phyloP scores from a whole-genome alignment of 2,329 filamentous ascomycete genomes.

The Metarhizium sp. region DNA sequence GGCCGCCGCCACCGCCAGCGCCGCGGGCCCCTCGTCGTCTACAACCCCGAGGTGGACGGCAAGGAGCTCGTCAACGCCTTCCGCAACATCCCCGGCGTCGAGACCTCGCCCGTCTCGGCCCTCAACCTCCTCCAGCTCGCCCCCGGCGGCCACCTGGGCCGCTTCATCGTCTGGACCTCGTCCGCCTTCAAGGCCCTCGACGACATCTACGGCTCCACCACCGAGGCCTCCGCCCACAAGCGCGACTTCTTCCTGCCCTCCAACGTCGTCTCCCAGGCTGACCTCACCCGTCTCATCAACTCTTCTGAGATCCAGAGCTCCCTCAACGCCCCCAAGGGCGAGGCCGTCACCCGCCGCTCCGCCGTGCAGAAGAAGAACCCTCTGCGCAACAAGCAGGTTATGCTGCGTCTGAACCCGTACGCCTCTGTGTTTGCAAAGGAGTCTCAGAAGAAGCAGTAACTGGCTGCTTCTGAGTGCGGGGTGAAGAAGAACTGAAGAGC shows the following conservation, averaged over 20 bases:
- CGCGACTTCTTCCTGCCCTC: slow-evolving; percentile 97
- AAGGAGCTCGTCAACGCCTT: slow-evolving; percentile 89
- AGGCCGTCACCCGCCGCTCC: slow-evolving; percentile 79
- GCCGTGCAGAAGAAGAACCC: slow-evolving; percentile 99
- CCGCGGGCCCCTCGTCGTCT: slow-evolving; percentile 95
- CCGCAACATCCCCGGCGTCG: slow-evolving; percentile 98
- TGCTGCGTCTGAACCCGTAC: slow-evolving; percentile 98
- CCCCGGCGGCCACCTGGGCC: slow-evolving; percentile 95
- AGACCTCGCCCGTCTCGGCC: slow-evolving; percentile 87
- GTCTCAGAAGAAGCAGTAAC: slow-evolving; percentile 29
- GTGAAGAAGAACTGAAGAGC: not conserved
- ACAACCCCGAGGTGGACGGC: slow-evolving; percentile 91
- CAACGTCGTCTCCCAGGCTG: slow-evolving; percentile 87
- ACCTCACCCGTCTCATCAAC: slow-evolving; percentile 98
- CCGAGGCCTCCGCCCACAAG: slow-evolving; percentile 83
- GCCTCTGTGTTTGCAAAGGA: slow-evolving; percentile 79
- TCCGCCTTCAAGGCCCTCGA: slow-evolving; percentile 94
- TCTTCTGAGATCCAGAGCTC: slow-evolving; percentile 96
- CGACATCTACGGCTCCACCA: slow-evolving; percentile 92
- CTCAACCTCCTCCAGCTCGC: slow-evolving; percentile 99
- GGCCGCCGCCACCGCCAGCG: slow-evolving; percentile 95
- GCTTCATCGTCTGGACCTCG: slow-evolving; percentile 99
- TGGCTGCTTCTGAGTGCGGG: not conserved
- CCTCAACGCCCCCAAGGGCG: slow-evolving; percentile 83
- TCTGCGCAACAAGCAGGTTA: slow-evolving; percentile 95